Evolutionary conservation across 176 grass and related monocot species (phyloP).

Genomic region (Areca catechu): DNA sequence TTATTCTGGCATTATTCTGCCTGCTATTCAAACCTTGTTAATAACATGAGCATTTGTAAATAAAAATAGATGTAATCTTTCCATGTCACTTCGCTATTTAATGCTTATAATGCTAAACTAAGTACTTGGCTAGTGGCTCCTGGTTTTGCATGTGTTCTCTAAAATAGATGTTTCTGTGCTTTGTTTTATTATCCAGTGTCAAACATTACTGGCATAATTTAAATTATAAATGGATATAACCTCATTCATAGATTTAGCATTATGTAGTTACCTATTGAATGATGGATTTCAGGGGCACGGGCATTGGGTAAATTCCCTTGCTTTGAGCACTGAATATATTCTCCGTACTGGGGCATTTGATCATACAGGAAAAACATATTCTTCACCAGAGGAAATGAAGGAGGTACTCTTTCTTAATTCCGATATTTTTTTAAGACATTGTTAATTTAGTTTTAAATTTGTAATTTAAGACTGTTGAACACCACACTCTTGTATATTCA

Average conservation of each 20-base stretch:
- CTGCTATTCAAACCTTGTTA: too few relatives aligned
- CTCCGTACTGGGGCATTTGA: constrained; percentile 92
- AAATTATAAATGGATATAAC: too few relatives aligned
- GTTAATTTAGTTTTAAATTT: too few relatives aligned
- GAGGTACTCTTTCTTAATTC: constrained; percentile 36
- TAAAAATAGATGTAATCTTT: too few relatives aligned
- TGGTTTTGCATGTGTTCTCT: background rate
- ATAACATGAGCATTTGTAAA: too few relatives aligned
- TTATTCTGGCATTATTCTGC: too few relatives aligned
- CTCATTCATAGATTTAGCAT: too few relatives aligned
- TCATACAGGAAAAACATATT: constrained; percentile 80
- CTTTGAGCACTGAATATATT: constrained; percentile 95
- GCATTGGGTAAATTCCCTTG: constrained; percentile 97
- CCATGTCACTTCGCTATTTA: too few relatives aligned
- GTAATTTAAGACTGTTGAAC: too few relatives aligned
- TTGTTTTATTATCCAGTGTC: background rate
- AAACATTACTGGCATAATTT: too few relatives aligned
- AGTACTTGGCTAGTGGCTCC: background rate
- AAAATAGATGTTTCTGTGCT: background rate
- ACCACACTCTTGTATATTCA: too few relatives aligned
- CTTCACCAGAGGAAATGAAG: constrained; percentile 80
- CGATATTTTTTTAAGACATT: background rate
- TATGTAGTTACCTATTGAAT: too few relatives aligned
- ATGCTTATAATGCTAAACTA: background rate
- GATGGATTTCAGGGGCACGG: constrained; percentile 56